Evolutionary conservation across 371 early-diverging fungal genomes (phyloP), one percentile per base, ranked within the genome.

Genomic region (Zychaea mexicana): DNA sequence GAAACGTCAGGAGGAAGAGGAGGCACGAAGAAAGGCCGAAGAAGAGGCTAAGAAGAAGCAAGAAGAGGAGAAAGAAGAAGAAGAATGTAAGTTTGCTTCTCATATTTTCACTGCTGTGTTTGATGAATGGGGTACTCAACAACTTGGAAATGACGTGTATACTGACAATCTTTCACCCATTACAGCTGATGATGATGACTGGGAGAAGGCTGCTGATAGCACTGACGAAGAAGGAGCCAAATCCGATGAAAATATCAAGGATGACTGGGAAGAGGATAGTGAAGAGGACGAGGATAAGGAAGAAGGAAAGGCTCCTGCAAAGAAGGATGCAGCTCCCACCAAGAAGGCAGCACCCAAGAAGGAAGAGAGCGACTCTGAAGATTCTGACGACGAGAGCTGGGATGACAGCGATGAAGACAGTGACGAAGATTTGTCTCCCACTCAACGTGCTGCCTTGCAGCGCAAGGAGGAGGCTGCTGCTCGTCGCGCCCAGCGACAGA

Each of bases 401-500:
- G 49, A 49, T 19, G 45, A 45, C 24, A 49, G 49, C 22, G 78
- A 81, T 64, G 76, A 76, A 17, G 74, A 73, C n/a, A 82, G 79
- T 32, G 87, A 88, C 3, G 91, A 91, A 27, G 89, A 88, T 45
- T 76, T 86, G 57, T 82, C 86, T 6, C 76, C 78, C 21, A 76
- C 87, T 15, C 82, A 90, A 62, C 78, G 71, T 57, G 83, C 82
- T 64, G 94, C 86, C 0, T 64, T 87, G 52, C 64, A 88, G 69
- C 85, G 89, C 66, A 94, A 91, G 76, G 85, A 90, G 73, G 94
- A 93, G 54, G 94, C 96, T 15, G 85, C 88, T 12, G 89, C 85
- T 24, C 90, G 93, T 46, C 89, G 93, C 67, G 68, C 81, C 62
- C 87, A 90, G 66, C 86, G 94, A 47, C 77, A 85, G 62, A 79